A percentile compares a stretch with the other conserved stretches of the same genome.
Evolutionary conservation across 2,329 filamentous ascomycete species (phyloP).

Genomic region (Ceratocystis diversiconidia): DNA sequence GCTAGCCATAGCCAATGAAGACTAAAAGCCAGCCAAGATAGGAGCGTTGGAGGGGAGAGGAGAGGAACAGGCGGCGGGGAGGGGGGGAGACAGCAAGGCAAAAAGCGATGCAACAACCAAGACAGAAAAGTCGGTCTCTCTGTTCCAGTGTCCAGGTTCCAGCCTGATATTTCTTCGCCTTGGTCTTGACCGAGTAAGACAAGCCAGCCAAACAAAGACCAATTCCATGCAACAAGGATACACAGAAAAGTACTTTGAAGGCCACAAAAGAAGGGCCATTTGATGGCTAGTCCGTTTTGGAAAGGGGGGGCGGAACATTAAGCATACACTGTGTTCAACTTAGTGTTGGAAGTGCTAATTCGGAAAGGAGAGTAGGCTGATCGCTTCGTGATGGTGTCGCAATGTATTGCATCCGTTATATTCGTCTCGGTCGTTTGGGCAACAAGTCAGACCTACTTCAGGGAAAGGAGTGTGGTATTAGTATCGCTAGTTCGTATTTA

Average conservation of each 20-base stretch:
- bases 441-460: background rate
- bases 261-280: background rate
- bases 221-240: background rate
- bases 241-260: background rate
- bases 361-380: background rate
- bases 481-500: background rate
- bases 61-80: background rate
- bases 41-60: background rate
- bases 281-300: background rate
- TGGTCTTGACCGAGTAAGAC: background rate
- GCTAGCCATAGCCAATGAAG: constrained; percentile 9
- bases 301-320: background rate
- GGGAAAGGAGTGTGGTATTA: background rate
- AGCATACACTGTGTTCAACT: background rate
- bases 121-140: background rate
- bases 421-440: background rate
- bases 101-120: background rate
- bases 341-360: background rate
- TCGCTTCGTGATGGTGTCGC: background rate
- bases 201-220: background rate
- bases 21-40: background rate
- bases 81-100: background rate
- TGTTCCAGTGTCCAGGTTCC: background rate
- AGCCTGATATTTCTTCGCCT: background rate
- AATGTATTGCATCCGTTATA: background rate